These are phyloP conservation scores for Lentinula edodes DNA, from an alignment of 768 basidiomycete genomes.

Conservation along the genomic window DNA sequence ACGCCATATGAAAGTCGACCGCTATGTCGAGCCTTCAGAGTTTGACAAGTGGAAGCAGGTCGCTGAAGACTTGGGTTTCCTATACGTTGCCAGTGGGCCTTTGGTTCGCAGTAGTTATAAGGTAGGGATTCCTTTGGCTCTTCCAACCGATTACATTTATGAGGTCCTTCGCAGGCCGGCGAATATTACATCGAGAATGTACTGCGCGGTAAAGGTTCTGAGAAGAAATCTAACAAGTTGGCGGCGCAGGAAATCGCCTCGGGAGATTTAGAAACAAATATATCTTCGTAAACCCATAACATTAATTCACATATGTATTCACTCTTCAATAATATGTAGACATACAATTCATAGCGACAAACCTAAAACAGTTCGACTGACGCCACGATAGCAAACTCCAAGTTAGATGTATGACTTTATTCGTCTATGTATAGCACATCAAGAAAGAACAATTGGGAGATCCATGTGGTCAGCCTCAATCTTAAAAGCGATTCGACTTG, in stretches of 20 bases:
- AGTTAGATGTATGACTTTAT: no score
- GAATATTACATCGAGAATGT: constrained; percentile 95
- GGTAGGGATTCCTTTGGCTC: constrained; percentile 38
- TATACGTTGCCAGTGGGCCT: constrained; percentile 96
- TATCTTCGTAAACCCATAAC: background rate
- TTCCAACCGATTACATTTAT: no score
- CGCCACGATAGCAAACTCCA: no score
- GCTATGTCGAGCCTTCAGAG: constrained; percentile 91
- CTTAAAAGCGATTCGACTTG: background rate
- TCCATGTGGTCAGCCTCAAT: background rate
- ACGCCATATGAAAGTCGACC: constrained; percentile 97
- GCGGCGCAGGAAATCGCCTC: background rate
- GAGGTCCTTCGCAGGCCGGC: constrained; percentile 58
- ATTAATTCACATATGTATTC: no score
- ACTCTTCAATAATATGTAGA: background rate
- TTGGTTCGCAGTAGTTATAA: constrained; percentile 96
- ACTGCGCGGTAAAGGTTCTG: constrained; percentile 51
- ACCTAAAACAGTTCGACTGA: no score
- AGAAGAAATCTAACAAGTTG: constrained; percentile 26
- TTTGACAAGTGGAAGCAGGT: constrained; percentile 88
- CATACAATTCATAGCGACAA: no score
- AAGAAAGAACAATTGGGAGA: background rate
- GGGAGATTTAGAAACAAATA: background rate
- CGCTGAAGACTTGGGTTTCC: constrained; percentile 91
- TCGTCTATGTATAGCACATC: no score